phyloP scores from a whole-genome alignment of 2,329 filamentous ascomycete genomes.

The Colletotrichum destructivum region DNA sequence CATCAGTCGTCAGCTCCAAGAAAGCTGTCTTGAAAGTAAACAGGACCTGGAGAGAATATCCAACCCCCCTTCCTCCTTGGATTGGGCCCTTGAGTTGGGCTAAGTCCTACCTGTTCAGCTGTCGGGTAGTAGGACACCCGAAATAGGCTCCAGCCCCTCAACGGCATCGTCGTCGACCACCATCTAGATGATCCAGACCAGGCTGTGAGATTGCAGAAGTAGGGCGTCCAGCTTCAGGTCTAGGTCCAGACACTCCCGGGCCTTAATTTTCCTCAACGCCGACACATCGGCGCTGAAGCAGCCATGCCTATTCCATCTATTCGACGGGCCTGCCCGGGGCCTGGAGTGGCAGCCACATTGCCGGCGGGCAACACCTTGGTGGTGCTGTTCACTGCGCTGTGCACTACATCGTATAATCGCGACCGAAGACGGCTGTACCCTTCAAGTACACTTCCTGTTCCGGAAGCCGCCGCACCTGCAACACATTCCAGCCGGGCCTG shows the following conservation, averaged over 20 bases:
- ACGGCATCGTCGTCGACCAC: slow-evolving; percentile 11
- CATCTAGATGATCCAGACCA: slow-evolving; percentile 17
- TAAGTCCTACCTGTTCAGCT: slow-evolving; percentile 1
- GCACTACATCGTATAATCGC: slow-evolving; percentile 3
- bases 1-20: background rate
- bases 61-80: background rate
- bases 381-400: background rate
- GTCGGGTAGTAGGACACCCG: slow-evolving; percentile 14
- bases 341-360: slow-evolving; percentile 16
- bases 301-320: background rate
- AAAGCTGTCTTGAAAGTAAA: no score
- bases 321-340: background rate
- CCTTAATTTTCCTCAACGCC: slow-evolving; percentile 6
- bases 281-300: slow-evolving; percentile 8
- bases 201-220: background rate
- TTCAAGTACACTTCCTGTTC: slow-evolving; percentile 33
- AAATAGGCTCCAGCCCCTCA: slow-evolving; percentile 9
- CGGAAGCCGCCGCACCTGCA: slow-evolving; percentile 36
- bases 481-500: slow-evolving; percentile 4
- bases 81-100: background rate
- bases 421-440: slow-evolving; percentile 30
- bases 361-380: background rate
- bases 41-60: background rate
- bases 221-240: no score
- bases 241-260: slow-evolving; percentile 28